Evolutionary conservation across 2,329 filamentous ascomycete species (phyloP).

Genomic region (Coniochaeta ligniaria): DNA sequence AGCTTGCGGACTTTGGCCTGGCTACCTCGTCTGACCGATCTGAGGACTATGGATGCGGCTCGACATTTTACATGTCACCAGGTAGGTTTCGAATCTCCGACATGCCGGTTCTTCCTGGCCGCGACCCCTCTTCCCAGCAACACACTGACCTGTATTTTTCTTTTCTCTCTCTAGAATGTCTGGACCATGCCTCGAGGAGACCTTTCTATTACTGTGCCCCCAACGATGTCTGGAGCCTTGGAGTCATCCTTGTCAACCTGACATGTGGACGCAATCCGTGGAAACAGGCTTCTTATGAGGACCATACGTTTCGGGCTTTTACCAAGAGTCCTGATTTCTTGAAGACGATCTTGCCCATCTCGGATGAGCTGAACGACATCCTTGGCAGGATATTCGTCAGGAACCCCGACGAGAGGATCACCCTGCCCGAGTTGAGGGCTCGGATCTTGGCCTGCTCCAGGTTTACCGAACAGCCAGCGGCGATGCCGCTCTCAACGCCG

Average conservation of each 20-base stretch:
- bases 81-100: conserved; percentile 52
- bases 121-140: conserved; percentile 6
- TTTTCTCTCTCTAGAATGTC: conserved; percentile 62
- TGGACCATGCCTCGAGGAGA: conserved; percentile 67
- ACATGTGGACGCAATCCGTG: conserved; percentile 97
- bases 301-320: conserved; percentile 91
- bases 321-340: conserved; percentile 80
- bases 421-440: conserved; percentile 69
- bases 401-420: conserved; percentile 76
- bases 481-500: conserved; percentile 28
- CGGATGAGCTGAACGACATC: conserved; percentile 82
- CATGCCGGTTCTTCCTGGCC: conserved; percentile 10
- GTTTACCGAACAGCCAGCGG: conserved; percentile 50
- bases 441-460: conserved; percentile 69
- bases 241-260: conserved; percentile 94
- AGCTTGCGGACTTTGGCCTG: conserved; percentile 95
- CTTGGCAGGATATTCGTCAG: conserved; percentile 81
- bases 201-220: conserved; percentile 83
- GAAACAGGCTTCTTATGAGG: conserved; percentile 91
- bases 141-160: conserved; percentile 19
- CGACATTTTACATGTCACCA: conserved; percentile 99
- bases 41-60: conserved; percentile 94
- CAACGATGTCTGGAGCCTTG: conserved; percentile 98
- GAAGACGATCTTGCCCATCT: conserved; percentile 85
- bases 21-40: conserved; percentile 79